Percentiles rank a stretch among this genome's conserved stretches.
Conservation (phyloP, 2,329 filamentous ascomycete species). For the Parastagonospora nodorum region DNA sequence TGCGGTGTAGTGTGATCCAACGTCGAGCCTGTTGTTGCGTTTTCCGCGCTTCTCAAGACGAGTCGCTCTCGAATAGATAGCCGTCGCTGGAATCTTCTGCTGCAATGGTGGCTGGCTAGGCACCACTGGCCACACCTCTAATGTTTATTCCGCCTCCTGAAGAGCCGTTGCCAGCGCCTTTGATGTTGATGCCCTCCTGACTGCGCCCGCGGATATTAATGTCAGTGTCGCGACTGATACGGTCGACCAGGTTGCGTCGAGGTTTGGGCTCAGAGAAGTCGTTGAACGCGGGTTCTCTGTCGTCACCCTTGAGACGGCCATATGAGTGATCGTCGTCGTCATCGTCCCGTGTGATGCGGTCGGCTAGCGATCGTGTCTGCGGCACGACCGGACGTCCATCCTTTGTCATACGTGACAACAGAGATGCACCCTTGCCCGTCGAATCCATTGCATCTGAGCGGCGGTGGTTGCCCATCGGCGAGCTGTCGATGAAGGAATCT, state of each 20-base stretch:
- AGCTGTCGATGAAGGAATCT: slow-evolving; percentile 40
- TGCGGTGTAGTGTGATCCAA: too few relatives aligned
- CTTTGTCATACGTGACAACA: slow-evolving; percentile 43
- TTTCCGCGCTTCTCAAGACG: too few relatives aligned
- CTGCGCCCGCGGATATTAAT: slow-evolving; percentile 25
- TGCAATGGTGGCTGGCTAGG: slow-evolving; percentile 13
- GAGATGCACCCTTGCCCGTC: slow-evolving; percentile 30
- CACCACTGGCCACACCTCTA: slow-evolving; percentile 39
- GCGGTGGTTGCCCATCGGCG: slow-evolving; percentile 50
- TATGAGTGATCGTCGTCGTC: slow-evolving; percentile 27
- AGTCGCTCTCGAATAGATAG: too few relatives aligned
- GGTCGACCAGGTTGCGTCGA: slow-evolving; percentile 25
- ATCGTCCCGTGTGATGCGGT: slow-evolving; percentile 38
- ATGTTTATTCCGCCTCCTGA: slow-evolving; percentile 34
- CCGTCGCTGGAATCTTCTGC: too few relatives aligned
- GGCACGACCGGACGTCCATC: slow-evolving; percentile 33
- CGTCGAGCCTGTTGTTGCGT: too few relatives aligned
- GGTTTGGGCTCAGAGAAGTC: slow-evolving; percentile 32
- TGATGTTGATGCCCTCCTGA: slow-evolving; percentile 40
- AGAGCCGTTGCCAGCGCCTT: slow-evolving; percentile 27
- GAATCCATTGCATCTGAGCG: slow-evolving; percentile 51
- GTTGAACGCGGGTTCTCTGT: slow-evolving; percentile 28
- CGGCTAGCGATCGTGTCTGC: slow-evolving; percentile 32
- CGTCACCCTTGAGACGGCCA: slow-evolving; percentile 39
- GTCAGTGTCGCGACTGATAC: slow-evolving; percentile 27